Base-by-base conservation (phyloP, 2,329 filamentous ascomycete genomes). In the Fusarium veterinarium region DNA sequence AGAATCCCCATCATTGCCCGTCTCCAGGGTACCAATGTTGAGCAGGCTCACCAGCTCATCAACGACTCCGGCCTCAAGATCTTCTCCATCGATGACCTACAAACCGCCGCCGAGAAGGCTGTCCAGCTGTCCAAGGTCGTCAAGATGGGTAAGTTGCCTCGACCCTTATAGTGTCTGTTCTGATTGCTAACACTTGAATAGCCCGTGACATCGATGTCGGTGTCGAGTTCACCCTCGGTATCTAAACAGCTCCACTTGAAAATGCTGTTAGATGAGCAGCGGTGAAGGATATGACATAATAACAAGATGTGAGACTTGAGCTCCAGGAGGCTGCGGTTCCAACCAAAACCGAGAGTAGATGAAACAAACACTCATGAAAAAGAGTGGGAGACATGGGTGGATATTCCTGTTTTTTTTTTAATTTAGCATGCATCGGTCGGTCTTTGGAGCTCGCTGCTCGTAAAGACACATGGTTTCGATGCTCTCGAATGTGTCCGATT, bases 51-150 rank as follows among this genome's bases (percentile, higher is more conserved):
- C 85, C 91, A 96, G 88, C 86, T 88, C 87, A 95, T 99, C 87
- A 97, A 96, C 88, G 95, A 99, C 83, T 97, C 95, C 60, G 95
- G 96, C 79, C 91, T 99, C 81, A 99, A 99, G 92, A 99, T 99
- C 86, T 99, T 99, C 90, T 97, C 94, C 80, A 98, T 99, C 72
- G 95, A 98, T 82, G 96, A 99, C 86, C 90, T 99, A 79, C 96
- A 99, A 87, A 96, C 86, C 81, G 96, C 96, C 45, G 96, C 96
- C 74, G 96, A 98, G 90, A 98, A 97, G 90, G 93, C 95, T 35
- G 96, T 99, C 75, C 95, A 99, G 86, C 95, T 99, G 85, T 98
- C 95, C 79, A 98, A 98, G 91, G 93, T 99, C 77, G 96, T 99
- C 80, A 98, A 98, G 92, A 93, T 97, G 91, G 94, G 92, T 93